Evolutionary conservation across 139 green algal species (phyloP), one percentile per base, ranked within the genome.

Genomic region (Edaphochlamys debaryana): DNA sequence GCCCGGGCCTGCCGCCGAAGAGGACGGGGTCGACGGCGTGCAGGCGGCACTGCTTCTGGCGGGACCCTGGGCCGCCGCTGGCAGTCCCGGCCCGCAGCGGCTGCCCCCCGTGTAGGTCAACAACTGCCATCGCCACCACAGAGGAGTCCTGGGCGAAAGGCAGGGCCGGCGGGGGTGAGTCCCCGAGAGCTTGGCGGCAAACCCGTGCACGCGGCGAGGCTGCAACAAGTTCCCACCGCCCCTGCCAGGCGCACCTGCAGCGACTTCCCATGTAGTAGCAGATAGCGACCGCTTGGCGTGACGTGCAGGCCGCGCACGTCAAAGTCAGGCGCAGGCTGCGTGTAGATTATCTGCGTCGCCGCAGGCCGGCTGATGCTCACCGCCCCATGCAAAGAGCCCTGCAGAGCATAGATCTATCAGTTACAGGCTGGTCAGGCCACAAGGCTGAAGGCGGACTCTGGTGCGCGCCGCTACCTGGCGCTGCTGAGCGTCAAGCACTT

Each of bases 81-180:
- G 17, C 40, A 4, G 40, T 6, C 4, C 54, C 23, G 42, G 40
- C 40, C 5, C 54, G 27, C 23, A 63, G 58, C 1, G 72, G 71
- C 41, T 73, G 54, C 42, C 83, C 75, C 22, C 83, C 83, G 67
- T 87, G 77, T 60, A 88, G 48, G n/a, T 88, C 84, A 32, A 85
- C 76, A 9, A 88, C 76, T 17, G 69, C 69, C 60, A 88, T 30
- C 36, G 13, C 27, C 34, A 76, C 3, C 4, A 84, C 27, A 7
- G 64, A 68, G 3, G 66, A 41, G 34, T 84, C 78, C 78, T 84
- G 66, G 11, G 30, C 29, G 17, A 67, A 7, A 64, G 20, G 23
- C 56, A 23, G 56, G 56, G 20, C 20, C 7, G 20, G 56, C 20
- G 56, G 23, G 56, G 20, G 56, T 64, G 56, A 11, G 22, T n/a